phyloP scores from a whole-genome alignment of 208 protist species.

The Leishmania amazonensis region DNA sequence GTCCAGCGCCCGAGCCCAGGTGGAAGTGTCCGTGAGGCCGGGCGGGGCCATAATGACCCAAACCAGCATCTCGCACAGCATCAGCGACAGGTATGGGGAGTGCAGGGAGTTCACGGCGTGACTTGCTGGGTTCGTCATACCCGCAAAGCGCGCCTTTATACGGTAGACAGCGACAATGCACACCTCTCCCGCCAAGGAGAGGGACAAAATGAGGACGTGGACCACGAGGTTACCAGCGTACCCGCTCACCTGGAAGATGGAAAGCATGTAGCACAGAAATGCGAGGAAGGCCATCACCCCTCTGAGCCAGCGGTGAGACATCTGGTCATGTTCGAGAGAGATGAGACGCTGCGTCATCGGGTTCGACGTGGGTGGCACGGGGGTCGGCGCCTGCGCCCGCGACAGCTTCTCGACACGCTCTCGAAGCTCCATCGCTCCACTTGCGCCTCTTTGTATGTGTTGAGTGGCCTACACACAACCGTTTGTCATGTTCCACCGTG shows the following conservation, averaged over 20 bases:
- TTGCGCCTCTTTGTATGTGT: neutral
- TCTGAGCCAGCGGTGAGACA: conserved; percentile 52
- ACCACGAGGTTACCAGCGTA: conserved; percentile 36
- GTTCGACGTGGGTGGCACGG: conserved; percentile 31
- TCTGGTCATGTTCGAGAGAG: conserved; percentile 44
- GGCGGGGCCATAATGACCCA: conserved; percentile 76
- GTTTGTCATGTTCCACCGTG: neutral
- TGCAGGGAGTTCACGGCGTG: conserved; percentile 48
- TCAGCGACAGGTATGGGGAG: conserved; percentile 43
- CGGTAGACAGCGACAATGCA: conserved; percentile 55
- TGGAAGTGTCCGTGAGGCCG: conserved; percentile 21
- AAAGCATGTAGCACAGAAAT: conserved; percentile 49
- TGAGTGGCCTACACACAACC: neutral
- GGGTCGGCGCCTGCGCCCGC: conserved; percentile 42
- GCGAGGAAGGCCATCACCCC: conserved; percentile 59
- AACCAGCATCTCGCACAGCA: conserved; percentile 63
- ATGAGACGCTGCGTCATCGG: conserved; percentile 29
- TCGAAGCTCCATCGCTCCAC: conserved; percentile 49
- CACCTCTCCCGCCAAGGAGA: conserved; percentile 54
- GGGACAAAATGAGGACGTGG: conserved; percentile 52
- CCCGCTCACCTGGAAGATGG: conserved; percentile 50
- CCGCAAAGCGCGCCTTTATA: conserved; percentile 59
- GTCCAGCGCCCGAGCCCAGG: conserved; percentile 47
- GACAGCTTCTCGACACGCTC: conserved; percentile 43
- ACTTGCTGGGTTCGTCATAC: conserved; percentile 45